These are phyloP conservation scores for Diaporthe nobilis DNA, from an alignment of 2,329 filamentous ascomycete species.

Conservation along the genomic window DNA sequence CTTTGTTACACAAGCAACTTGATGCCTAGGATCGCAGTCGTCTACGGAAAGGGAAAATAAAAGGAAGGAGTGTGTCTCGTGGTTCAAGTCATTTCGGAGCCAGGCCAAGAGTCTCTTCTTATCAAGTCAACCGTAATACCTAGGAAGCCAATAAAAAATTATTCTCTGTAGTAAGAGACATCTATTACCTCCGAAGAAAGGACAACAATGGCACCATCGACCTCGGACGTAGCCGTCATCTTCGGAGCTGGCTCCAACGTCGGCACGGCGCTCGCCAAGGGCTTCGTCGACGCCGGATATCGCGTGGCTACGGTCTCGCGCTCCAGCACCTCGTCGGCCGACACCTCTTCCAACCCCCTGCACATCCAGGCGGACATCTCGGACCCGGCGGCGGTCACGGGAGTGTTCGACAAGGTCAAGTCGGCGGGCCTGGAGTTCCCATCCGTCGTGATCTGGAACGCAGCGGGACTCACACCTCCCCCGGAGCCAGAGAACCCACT, in stretches of 20 bases:
- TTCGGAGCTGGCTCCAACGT: slow-evolving; percentile 42
- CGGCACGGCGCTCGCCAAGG: slow-evolving; percentile 38
- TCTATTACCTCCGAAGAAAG: not conserved
- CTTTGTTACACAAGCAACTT: not conserved
- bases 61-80: not conserved
- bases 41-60: not conserved
- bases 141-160: not conserved
- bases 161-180: not conserved
- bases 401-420: slow-evolving; percentile 28
- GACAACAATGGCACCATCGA: slow-evolving; percentile 1
- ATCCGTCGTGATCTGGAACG: slow-evolving; percentile 42
- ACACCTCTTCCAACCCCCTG: slow-evolving; percentile 15
- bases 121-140: not conserved
- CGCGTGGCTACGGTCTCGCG: slow-evolving; percentile 42
- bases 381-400: slow-evolving; percentile 11
- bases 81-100: not conserved
- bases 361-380: slow-evolving; percentile 40
- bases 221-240: slow-evolving; percentile 38
- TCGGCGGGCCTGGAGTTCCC: slow-evolving; percentile 33
- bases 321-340: slow-evolving; percentile 26
- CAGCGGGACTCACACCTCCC: slow-evolving; percentile 23
- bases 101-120: not conserved
- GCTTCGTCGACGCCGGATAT: slow-evolving; percentile 41
- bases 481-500: slow-evolving; percentile 40
- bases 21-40: not conserved